phyloP scores from a whole-genome alignment of 164 flowering plant genomes.

The Stephania japonica region DNA sequence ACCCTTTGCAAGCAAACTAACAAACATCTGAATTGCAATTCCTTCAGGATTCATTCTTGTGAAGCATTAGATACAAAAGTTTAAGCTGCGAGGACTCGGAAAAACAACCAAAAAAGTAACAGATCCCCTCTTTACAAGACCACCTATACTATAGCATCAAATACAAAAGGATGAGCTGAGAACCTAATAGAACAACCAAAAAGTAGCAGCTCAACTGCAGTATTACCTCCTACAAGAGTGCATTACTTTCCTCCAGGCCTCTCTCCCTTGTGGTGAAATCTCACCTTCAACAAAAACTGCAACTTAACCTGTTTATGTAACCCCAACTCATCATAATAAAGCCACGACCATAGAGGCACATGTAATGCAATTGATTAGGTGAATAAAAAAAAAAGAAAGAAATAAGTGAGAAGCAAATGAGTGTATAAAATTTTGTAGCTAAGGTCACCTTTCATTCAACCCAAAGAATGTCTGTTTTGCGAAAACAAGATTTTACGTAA shows the following conservation, averaged over 20 bases:
- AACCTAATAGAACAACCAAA: background rate
- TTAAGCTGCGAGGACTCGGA: too few relatives aligned
- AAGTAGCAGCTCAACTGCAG: background rate
- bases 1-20: too few relatives aligned
- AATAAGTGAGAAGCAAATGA: background rate
- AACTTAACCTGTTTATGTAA: constrained; percentile 71
- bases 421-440: background rate
- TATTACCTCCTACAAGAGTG: background rate
- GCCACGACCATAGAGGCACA: background rate
- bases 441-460: background rate
- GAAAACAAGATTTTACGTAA: too few relatives aligned
- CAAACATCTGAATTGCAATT: too few relatives aligned
- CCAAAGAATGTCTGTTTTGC: background rate
- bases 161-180: background rate
- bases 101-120: background rate
- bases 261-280: constrained; percentile 71
- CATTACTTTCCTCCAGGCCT: background rate
- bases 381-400: background rate
- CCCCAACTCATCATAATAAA: constrained; percentile 3
- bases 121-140: background rate
- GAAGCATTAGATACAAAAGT: too few relatives aligned
- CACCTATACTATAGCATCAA: background rate
- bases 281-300: constrained; percentile 93
- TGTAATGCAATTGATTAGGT: background rate
- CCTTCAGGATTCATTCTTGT: too few relatives aligned